phyloP scores from a whole-genome alignment of 1,284 basidiomycete genomes.

The Apiotrichum laibachii region DNA sequence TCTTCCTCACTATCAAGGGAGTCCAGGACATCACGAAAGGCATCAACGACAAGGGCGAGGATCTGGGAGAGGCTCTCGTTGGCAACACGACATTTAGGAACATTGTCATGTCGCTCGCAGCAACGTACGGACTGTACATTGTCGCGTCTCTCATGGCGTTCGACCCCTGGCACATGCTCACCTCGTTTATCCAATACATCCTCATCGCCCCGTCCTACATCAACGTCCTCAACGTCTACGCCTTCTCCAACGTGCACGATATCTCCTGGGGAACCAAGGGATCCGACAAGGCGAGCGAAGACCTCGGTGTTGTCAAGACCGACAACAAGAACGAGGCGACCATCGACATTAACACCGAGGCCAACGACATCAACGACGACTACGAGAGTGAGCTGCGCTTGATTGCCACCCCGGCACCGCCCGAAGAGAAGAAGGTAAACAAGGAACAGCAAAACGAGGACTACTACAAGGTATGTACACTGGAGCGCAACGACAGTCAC shows the following conservation, averaged over 20 bases:
- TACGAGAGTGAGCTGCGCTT: constrained; percentile 82
- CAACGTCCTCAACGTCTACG: constrained; percentile 74
- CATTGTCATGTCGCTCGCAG: constrained; percentile 73
- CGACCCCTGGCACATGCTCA: constrained; percentile 57
- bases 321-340: constrained; percentile 60
- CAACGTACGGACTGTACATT: constrained; percentile 82
- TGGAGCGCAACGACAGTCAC: background rate
- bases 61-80: constrained; percentile 59
- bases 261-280: constrained; percentile 81
- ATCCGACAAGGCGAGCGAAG: constrained; percentile 78
- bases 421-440: constrained; percentile 40
- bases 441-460: constrained; percentile 75
- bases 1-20: constrained; percentile 74
- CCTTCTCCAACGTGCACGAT: constrained; percentile 73
- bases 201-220: constrained; percentile 90
- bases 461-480: constrained; percentile 60
- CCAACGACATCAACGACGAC: constrained; percentile 79
- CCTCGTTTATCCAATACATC: constrained; percentile 89
- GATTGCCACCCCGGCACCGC: constrained; percentile 61
- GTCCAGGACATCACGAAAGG: constrained; percentile 59
- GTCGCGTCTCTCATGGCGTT: constrained; percentile 76
- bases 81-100: constrained; percentile 75
- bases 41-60: constrained; percentile 53
- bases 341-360: constrained; percentile 71
- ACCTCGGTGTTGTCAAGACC: constrained; percentile 72